Conservation (phyloP, 139 green algal genomes). For the Haematococcus lacustris region DNA sequence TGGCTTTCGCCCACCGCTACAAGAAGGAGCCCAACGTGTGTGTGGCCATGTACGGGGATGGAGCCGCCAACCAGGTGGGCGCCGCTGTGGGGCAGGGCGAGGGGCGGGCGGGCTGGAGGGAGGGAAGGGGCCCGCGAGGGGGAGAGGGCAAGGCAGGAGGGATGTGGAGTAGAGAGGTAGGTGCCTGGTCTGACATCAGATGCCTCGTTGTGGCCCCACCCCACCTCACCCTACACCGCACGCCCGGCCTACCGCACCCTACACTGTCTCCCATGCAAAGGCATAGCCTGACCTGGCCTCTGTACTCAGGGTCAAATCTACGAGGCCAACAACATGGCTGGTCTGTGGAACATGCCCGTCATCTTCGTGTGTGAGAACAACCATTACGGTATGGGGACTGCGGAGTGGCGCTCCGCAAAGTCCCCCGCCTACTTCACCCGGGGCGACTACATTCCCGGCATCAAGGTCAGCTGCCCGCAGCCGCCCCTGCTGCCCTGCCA, state of each 20-base stretch:
- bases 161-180: too few relatives aligned
- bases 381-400: constrained; percentile 91
- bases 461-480: constrained; percentile 55
- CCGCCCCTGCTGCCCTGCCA: too few relatives aligned
- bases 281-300: too few relatives aligned
- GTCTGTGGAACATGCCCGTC: constrained; percentile 89
- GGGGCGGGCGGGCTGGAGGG: too few relatives aligned
- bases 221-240: too few relatives aligned
- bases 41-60: constrained; percentile 71
- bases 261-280: too few relatives aligned
- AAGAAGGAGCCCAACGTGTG: constrained; percentile 66
- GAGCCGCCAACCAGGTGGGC: constrained; percentile 39
- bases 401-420: constrained; percentile 84
- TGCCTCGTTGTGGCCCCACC: too few relatives aligned
- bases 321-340: constrained; percentile 97
- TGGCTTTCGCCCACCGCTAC: constrained; percentile 92
- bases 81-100: too few relatives aligned
- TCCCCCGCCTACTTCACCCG: constrained; percentile 87
- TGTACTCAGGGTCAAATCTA: constrained; percentile 93
- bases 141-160: too few relatives aligned
- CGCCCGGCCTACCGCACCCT: too few relatives aligned
- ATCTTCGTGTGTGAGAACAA: constrained; percentile 99
- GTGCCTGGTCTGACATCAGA: too few relatives aligned
- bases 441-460: constrained; percentile 94
- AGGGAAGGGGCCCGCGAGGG: too few relatives aligned